Evolutionary conservation across 176 grass and related monocot species (phyloP).

Genomic region (Coix lacrymajobi): DNA sequence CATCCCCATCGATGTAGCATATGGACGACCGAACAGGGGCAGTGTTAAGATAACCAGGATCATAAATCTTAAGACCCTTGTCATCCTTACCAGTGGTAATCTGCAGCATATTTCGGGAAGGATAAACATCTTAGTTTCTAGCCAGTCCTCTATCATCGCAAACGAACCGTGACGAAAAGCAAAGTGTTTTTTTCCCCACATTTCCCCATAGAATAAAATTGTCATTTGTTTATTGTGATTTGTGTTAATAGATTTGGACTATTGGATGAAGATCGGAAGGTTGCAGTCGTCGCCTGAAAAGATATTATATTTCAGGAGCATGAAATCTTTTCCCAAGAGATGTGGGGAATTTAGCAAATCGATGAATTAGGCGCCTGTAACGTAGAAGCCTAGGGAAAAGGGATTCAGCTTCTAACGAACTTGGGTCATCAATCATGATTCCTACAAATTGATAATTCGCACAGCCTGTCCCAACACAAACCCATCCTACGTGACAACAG

Average conservation of each 20-base stretch:
- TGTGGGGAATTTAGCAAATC: too few relatives aligned
- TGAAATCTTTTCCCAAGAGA: too few relatives aligned
- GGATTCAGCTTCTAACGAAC: not conserved
- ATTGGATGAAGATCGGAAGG: too few relatives aligned
- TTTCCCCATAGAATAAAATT: too few relatives aligned
- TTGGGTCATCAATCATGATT: not conserved
- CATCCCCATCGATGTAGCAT: constrained; percentile 93
- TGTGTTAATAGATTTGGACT: too few relatives aligned
- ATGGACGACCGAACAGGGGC: constrained; percentile 81
- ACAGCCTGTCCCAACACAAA: not conserved
- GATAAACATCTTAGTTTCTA: not conserved
- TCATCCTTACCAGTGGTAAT: constrained; percentile 78
- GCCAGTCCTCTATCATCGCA: not conserved
- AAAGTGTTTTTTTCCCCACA: not conserved
- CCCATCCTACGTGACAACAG: not conserved
- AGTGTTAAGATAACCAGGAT: constrained; percentile 95
- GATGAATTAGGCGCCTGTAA: too few relatives aligned
- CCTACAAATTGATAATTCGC: not conserved
- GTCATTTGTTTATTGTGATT: too few relatives aligned
- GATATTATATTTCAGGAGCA: too few relatives aligned
- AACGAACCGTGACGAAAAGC: not conserved
- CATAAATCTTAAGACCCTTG: constrained; percentile 90
- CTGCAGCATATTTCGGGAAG: constrained; percentile 22
- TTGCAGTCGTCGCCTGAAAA: too few relatives aligned
- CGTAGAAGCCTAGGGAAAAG: too few relatives aligned